Evolutionary conservation across 106 monocot genomes (phyloP).

Genomic region (Dendrobium officinale): DNA sequence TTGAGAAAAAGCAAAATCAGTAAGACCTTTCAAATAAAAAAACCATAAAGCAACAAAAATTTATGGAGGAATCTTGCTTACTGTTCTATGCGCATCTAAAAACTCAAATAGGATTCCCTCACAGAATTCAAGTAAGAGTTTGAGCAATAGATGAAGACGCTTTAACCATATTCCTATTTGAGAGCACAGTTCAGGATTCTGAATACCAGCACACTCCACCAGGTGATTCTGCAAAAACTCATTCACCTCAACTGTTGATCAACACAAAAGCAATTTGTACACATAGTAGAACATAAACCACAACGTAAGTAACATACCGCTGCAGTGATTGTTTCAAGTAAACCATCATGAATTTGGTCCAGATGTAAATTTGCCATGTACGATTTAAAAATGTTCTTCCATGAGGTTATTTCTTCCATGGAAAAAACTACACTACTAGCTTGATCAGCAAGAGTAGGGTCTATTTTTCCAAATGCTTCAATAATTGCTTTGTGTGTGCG

Average conservation of each 20-base stretch:
- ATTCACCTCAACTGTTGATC: background rate
- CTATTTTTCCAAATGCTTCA: conserved; percentile 22
- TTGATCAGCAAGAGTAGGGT: background rate
- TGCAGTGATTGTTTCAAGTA: conserved; percentile 22
- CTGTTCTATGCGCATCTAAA: conserved; percentile 60
- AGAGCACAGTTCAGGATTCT: conserved; percentile 31
- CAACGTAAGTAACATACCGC: conserved; percentile 30
- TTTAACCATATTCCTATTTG: conserved; percentile 29
- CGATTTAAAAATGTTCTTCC: conserved; percentile 49
- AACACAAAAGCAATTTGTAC: background rate
- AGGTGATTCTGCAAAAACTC: conserved; percentile 35
- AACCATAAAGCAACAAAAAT: background rate
- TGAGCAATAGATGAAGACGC: conserved; percentile 27
- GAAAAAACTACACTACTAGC: conserved; percentile 12
- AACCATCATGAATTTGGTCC: conserved; percentile 31
- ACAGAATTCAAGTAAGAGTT: conserved; percentile 30
- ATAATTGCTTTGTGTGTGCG: conserved; percentile 16
- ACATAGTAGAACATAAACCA: background rate
- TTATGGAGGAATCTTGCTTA: conserved; percentile 18
- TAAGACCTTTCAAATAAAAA: background rate
- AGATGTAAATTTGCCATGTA: conserved; percentile 36
- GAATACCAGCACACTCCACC: conserved; percentile 17
- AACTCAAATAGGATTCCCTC: conserved; percentile 60
- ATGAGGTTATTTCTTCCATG: conserved; percentile 36
- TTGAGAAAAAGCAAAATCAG: conserved; percentile 11